Conservation (phyloP, 2,329 filamentous ascomycete genomes). For the Cladosporium sp. region DNA sequence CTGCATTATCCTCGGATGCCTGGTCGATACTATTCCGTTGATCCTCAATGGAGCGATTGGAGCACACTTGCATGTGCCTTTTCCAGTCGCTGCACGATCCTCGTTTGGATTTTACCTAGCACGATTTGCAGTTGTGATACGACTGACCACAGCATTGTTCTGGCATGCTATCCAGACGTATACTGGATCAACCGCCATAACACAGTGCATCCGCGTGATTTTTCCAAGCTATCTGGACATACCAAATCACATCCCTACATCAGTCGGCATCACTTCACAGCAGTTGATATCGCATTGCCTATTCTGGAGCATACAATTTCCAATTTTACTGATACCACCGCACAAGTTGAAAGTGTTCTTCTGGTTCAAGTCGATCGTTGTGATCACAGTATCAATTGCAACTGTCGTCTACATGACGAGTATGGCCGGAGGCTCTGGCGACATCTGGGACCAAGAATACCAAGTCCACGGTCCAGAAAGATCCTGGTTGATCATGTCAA, state of each 20-base stretch:
- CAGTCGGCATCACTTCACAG: constrained; percentile 37
- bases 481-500: constrained; percentile 43
- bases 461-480: constrained; percentile 27
- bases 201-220: constrained; percentile 33
- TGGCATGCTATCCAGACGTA: constrained; percentile 38
- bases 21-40: constrained; percentile 33
- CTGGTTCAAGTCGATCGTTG: constrained; percentile 45
- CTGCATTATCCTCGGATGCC: constrained; percentile 36
- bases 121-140: constrained; percentile 45
- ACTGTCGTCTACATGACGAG: constrained; percentile 40
- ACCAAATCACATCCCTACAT: constrained; percentile 31
- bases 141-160: constrained; percentile 43
- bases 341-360: constrained; percentile 49
- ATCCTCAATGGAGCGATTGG: constrained; percentile 49
- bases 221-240: constrained; percentile 40
- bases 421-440: constrained; percentile 59
- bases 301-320: constrained; percentile 34
- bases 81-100: constrained; percentile 57
- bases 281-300: constrained; percentile 38
- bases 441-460: constrained; percentile 54
- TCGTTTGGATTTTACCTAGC: constrained; percentile 59
- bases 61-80: constrained; percentile 54
- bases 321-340: constrained; percentile 45
- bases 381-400: constrained; percentile 37
- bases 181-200: constrained; percentile 28